These are phyloP conservation scores for Russula emetica DNA, from an alignment of 768 basidiomycete genomes.

Conservation along the genomic window DNA sequence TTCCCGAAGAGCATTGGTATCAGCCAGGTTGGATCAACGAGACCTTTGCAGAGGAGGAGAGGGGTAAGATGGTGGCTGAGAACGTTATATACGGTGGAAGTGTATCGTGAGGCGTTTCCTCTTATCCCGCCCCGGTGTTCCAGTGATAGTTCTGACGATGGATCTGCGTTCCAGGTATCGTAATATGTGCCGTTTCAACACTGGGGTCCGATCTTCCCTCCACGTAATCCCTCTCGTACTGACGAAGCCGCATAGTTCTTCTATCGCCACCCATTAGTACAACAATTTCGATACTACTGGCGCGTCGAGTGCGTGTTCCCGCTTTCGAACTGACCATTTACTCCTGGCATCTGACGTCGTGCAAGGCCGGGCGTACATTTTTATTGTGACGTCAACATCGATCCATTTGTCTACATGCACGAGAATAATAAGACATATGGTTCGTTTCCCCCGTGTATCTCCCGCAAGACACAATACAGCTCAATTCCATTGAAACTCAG, in stretches of 20 bases:
- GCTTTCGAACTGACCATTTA: background rate
- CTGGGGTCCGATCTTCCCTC: conserved; percentile 36
- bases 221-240: background rate
- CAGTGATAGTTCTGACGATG: background rate
- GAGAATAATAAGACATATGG: conserved; percentile 82
- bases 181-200: conserved; percentile 54
- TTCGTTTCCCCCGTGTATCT: conserved; percentile 27
- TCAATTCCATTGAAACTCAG: conserved; percentile 34
- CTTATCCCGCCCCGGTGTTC: background rate
- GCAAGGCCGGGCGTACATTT: conserved; percentile 68
- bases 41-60: conserved; percentile 39
- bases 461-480: background rate
- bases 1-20: conserved; percentile 45
- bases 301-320: conserved; percentile 65
- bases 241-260: conserved; percentile 54
- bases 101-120: conserved; percentile 10
- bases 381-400: conserved; percentile 67
- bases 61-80: conserved; percentile 40
- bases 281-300: conserved; percentile 84
- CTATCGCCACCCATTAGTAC: conserved; percentile 72
- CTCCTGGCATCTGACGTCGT: background rate
- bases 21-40: conserved; percentile 53
- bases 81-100: conserved; percentile 19
- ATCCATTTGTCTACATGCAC: conserved; percentile 75
- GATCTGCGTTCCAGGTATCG: conserved; percentile 35